A percentile compares a stretch with the other conserved stretches of the same genome.
These are phyloP conservation scores for Colletotrichum truncatum DNA, from an alignment of 2,329 filamentous ascomycete species.

Conservation along the genomic window DNA sequence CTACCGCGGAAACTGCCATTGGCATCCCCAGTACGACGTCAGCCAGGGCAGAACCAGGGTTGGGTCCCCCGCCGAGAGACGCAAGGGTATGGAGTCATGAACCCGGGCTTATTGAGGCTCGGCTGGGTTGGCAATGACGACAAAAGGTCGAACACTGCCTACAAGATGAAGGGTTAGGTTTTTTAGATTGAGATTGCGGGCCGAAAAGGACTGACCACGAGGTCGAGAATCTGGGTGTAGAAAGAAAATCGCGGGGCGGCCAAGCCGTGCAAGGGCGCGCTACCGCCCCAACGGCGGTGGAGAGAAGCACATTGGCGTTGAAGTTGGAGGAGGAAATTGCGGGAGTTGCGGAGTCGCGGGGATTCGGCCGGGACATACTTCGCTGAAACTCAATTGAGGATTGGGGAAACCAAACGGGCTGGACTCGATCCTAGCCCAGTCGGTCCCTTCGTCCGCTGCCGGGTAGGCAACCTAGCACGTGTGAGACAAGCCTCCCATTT, in stretches of 20 bases:
- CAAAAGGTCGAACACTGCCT: background rate
- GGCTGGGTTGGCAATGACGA: constrained; percentile 13
- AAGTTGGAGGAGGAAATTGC: constrained; percentile 8
- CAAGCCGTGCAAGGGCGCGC: constrained; percentile 5
- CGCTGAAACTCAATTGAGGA: constrained; percentile 15
- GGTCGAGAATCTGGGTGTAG: background rate
- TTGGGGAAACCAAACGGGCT: background rate
- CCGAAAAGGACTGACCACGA: constrained; percentile 3
- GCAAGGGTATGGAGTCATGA: constrained; percentile 24
- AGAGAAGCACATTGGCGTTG: constrained; percentile 5
- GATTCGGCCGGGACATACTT: constrained; percentile 18
- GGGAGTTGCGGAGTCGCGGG: constrained; percentile 26
- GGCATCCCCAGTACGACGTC: constrained; percentile 11
- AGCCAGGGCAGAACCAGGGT: constrained; percentile 25
- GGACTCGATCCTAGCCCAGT: background rate
- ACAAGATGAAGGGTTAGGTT: background rate
- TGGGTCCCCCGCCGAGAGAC: constrained; percentile 2
- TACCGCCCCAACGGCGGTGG: constrained; percentile 7
- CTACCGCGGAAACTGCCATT: background rate
- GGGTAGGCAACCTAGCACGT: background rate
- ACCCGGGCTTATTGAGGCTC: constrained; percentile 13
- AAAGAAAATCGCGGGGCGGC: constrained; percentile 25
- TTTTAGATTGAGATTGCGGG: constrained; percentile 16
- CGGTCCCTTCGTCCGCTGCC: background rate
- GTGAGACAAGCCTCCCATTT: background rate